Percentiles rank a stretch among this genome's conserved stretches.
phyloP scores from a whole-genome alignment of 768 basidiomycete species.

The Mycena alexandri region DNA sequence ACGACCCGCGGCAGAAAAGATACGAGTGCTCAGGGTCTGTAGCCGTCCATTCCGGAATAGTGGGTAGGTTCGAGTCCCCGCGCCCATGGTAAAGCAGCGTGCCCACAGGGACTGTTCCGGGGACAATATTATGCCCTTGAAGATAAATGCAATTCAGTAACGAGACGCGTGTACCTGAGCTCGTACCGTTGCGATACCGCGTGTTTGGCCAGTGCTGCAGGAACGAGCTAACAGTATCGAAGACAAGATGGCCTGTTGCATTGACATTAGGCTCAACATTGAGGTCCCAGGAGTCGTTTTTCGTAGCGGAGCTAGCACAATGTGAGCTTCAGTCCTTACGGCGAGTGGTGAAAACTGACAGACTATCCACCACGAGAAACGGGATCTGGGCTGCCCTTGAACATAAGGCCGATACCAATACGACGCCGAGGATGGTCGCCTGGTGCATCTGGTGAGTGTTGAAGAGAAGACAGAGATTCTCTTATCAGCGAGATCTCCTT shows the following conservation, averaged over 20 bases:
- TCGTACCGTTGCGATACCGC: constrained; percentile 51
- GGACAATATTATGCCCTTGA: constrained; percentile 48
- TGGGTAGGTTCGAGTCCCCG: constrained; percentile 39
- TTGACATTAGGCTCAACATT: too few species aligned
- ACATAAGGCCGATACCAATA: too few species aligned
- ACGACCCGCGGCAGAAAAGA: constrained; percentile 40
- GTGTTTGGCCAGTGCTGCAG: constrained; percentile 56
- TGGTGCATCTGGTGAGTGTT: too few species aligned
- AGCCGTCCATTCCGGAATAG: constrained; percentile 48
- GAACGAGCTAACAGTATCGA: constrained; percentile 31
- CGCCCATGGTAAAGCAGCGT: constrained; percentile 53
- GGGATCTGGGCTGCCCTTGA: too few species aligned
- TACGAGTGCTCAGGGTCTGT: constrained; percentile 52
- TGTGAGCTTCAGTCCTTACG: too few species aligned
- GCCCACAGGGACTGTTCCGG: constrained; percentile 49
- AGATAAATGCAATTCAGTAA: neutral
- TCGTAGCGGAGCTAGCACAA: neutral
- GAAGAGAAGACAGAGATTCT: too few species aligned
- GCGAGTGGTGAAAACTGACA: too few species aligned
- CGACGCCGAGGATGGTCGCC: too few species aligned
- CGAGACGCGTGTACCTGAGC: neutral
- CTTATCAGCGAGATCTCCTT: too few species aligned
- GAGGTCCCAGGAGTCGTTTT: neutral
- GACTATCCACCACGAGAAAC: too few species aligned
- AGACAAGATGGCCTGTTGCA: constrained; percentile 43